Base-by-base conservation (phyloP, 78 protist genomes). In the Dictyostelium capitatum region DNA sequence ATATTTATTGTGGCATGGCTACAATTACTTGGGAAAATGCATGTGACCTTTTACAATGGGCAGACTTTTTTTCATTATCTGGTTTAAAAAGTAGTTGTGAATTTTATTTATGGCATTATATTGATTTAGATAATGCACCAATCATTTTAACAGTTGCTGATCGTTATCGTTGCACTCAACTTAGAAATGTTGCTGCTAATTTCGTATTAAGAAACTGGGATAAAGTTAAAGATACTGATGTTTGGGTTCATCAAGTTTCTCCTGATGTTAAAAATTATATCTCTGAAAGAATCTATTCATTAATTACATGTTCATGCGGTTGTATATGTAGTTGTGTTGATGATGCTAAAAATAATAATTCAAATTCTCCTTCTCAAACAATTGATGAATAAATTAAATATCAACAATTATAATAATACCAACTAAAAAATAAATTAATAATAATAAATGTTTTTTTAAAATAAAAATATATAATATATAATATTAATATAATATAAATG, bases 61-160 rank as follows among this genome's bases (percentile, higher is more conserved):
- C 85, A 25, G 93, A 87, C 30, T 87, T 77, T 51, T 87, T 87
- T 65, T 87, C 93, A 4, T 15, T 87, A 0, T 12, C 62, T 32
- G 93, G 93, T 65, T 41, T 87, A 23, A 87, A 87, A 57, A 87
- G 93, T 25, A n/a, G 57, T n/a, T 87, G 93, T 77, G 93, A 87
- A 50, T 87, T 77, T 37, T 87, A 75, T 78, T 75, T 87, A 25
- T 87, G 93, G 93, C 93, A 87, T 51, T 87, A 87, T 37, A 87
- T 87, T n/a, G 93, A 87, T 51, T 30, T 77, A 56, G 93, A 87
- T 4, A 87, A 87, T 87, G 93, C 93, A 20, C 93, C 93, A 47
- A 87, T 87, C 43, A 87, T 87, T 47, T 57, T 87, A 17, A 56
- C 84, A 0, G 93, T 87, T 4, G 93, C 93, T 20, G 93, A 87